A percentile compares a stretch with the other conserved stretches of the same genome.
phyloP scores from a whole-genome alignment of 2,329 filamentous ascomycete species.

The Hortaea werneckii region DNA sequence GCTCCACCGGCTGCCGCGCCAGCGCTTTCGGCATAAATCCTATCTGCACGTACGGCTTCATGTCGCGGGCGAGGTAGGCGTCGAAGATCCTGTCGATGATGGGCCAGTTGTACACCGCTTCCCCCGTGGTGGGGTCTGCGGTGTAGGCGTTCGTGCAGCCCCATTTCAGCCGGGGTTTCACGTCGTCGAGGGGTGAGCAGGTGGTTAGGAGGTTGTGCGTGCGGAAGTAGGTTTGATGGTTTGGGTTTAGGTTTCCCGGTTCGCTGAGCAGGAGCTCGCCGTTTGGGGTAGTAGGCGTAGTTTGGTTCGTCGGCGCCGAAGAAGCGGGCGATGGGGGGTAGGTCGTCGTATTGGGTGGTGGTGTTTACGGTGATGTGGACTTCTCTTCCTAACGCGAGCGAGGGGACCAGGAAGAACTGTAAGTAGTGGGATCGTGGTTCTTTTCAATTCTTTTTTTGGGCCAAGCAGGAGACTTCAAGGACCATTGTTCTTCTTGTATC shows the following conservation, averaged over 20 bases:
- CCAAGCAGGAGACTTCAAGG: too few species aligned
- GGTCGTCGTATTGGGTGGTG: background rate
- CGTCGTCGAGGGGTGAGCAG: slow-evolving; percentile 2
- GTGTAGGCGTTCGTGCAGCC: slow-evolving; percentile 7
- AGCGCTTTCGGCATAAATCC: slow-evolving; percentile 5
- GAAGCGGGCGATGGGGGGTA: background rate
- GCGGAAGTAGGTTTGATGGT: slow-evolving; percentile 6
- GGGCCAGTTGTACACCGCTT: slow-evolving; percentile 7
- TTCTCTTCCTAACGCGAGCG: background rate
- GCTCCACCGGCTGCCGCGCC: slow-evolving; percentile 1
- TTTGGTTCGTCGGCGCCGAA: background rate
- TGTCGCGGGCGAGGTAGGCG: slow-evolving; percentile 2
- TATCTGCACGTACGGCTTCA: slow-evolving; percentile 6
- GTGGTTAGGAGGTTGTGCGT: slow-evolving; percentile 6
- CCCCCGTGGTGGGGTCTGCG: slow-evolving; percentile 2
- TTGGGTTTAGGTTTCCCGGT: slow-evolving; percentile 3
- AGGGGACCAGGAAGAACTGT: background rate
- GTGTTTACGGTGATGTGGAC: background rate
- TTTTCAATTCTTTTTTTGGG: too few species aligned
- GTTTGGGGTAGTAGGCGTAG: slow-evolving; percentile 1
- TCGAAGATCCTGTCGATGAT: slow-evolving; percentile 7
- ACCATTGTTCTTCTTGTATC: too few species aligned
- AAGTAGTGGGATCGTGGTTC: background rate
- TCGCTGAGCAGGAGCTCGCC: slow-evolving; percentile 3
- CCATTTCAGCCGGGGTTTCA: slow-evolving; percentile 4